Evolutionary conservation across 305 asterid genomes (phyloP).

Genomic region (Fraxinus ornus): DNA sequence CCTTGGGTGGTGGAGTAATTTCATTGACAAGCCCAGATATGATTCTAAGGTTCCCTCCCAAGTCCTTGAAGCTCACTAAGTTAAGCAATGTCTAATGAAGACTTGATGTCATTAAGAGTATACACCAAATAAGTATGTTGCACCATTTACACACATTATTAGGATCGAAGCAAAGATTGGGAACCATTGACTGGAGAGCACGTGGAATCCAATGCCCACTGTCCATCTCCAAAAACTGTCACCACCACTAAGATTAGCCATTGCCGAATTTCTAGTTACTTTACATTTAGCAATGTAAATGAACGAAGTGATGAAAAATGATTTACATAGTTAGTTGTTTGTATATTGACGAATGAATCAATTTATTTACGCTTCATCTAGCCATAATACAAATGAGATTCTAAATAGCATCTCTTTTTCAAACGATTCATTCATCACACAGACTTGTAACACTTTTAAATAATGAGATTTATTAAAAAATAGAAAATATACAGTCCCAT

Average conservation of each 20-base stretch:
- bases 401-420: background rate
- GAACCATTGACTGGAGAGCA: constrained; percentile 15
- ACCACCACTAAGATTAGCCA: background rate
- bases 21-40: constrained; percentile 25
- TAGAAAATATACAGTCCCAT: background rate
- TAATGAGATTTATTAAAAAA: background rate
- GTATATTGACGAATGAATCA: background rate
- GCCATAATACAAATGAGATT: background rate
- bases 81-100: constrained; percentile 24
- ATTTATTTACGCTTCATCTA: background rate
- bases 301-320: background rate
- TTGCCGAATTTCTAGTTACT: background rate
- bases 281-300: background rate
- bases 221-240: constrained; percentile 4
- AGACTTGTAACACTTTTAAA: background rate
- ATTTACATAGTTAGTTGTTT: background rate
- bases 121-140: constrained; percentile 29
- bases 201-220: constrained; percentile 12
- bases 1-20: constrained; percentile 28
- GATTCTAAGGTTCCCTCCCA: constrained; percentile 22
- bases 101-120: constrained; percentile 28
- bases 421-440: background rate
- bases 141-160: constrained; percentile 14
- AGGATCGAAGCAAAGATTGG: constrained; percentile 27
- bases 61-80: constrained; percentile 26